Conservation (phyloP, 148 eudicot species). For the Diospyros lotus region DNA sequence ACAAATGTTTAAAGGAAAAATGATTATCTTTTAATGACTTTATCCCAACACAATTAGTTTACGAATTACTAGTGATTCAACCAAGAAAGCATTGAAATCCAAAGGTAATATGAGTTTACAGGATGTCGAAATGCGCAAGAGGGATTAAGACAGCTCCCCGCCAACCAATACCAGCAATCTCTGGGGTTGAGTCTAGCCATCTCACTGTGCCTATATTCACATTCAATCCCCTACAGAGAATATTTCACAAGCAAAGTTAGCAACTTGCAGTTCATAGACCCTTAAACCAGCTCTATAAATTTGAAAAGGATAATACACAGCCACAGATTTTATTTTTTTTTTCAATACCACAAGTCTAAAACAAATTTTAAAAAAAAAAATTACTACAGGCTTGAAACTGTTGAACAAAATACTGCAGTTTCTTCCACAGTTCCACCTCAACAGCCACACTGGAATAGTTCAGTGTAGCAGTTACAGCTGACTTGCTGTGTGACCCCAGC, state of each 20-base stretch:
- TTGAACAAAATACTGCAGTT: no score
- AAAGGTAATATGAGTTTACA: conserved; percentile 40
- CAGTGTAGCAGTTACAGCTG: no score
- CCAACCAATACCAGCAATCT: conserved; percentile 80
- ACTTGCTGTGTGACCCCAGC: no score
- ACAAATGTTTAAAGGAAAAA: not conserved
- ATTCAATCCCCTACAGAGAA: conserved; percentile 54
- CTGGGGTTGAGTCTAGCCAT: conserved; percentile 71
- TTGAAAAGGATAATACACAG: conserved; percentile 2
- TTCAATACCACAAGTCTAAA: no score
- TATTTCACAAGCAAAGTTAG: not conserved
- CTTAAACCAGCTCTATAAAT: not conserved
- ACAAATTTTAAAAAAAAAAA: no score
- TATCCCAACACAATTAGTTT: conserved; percentile 2
- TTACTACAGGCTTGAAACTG: no score
- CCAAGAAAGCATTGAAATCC: not conserved
- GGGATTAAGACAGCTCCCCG: conserved; percentile 59
- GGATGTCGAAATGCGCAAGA: conserved; percentile 78
- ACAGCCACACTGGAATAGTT: no score
- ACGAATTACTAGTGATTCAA: not conserved
- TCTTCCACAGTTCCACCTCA: no score
- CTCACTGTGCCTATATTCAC: conserved; percentile 76
- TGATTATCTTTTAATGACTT: not conserved
- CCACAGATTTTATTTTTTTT: no score
- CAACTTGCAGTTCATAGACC: not conserved